These are phyloP conservation scores for Ulvella scutata DNA, from an alignment of 139 green algal genomes.

Conservation along the genomic window DNA sequence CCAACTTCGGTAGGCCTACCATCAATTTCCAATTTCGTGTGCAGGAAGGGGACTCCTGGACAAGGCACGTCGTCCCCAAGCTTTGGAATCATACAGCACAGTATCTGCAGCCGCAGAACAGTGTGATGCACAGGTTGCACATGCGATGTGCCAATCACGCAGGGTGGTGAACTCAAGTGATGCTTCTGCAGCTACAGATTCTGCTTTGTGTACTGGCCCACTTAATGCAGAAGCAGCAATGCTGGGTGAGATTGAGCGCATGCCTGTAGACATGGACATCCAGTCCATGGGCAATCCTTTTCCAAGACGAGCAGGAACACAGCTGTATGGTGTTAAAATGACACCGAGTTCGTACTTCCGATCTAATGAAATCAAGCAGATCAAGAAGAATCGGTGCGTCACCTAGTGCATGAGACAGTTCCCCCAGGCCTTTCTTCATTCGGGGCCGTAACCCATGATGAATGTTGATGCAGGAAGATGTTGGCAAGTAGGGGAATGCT, in stretches of 20 bases:
- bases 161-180: not conserved
- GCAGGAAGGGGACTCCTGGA: not conserved
- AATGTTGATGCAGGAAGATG: not conserved
- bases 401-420: too few species aligned
- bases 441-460: too few species aligned
- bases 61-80: not conserved
- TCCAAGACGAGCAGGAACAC: too few species aligned
- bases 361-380: too few species aligned
- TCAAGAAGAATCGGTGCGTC: too few species aligned
- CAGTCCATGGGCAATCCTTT: too few species aligned
- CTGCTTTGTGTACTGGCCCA: not conserved
- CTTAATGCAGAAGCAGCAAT: not conserved
- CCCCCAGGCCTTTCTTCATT: too few species aligned
- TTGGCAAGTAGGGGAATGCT: not conserved
- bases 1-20: too few species aligned
- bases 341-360: too few species aligned
- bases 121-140: not conserved
- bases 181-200: not conserved
- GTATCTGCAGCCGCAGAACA: not conserved
- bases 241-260: not conserved
- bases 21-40: too few species aligned
- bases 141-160: not conserved
- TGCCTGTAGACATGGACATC: not conserved
- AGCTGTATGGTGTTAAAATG: too few species aligned
- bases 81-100: not conserved